Percentiles rank a stretch among this genome's conserved stretches.
These are phyloP conservation scores for Coemansia sp. DNA, from an alignment of 192 early-diverging fungal species.

Conservation along the genomic window DNA sequence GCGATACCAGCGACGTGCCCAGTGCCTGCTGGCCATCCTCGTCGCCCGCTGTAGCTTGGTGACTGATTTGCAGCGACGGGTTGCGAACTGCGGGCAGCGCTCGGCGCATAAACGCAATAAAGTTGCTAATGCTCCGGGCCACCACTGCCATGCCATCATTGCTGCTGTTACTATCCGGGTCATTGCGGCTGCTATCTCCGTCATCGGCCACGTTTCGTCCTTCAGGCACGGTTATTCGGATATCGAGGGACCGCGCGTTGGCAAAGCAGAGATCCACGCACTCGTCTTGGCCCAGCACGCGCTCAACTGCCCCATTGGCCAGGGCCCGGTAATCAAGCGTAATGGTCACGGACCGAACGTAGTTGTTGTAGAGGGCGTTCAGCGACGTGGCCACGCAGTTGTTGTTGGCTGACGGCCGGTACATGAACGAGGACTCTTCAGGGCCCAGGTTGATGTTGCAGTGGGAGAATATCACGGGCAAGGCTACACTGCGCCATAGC, in stretches of 20 bases:
- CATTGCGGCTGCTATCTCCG: no score
- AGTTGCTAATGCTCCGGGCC: not conserved
- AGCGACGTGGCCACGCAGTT: not conserved
- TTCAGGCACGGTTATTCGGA: no score
- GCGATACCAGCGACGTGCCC: not conserved
- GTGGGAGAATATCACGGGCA: not conserved
- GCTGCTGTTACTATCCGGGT: no score
- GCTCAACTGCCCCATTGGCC: not conserved
- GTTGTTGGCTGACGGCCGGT: not conserved
- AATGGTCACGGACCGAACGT: not conserved
- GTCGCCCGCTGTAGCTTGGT: not conserved
- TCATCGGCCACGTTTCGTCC: no score
- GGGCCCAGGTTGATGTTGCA: not conserved
- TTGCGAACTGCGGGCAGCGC: not conserved
- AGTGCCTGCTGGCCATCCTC: no score
- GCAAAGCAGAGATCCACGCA: no score
- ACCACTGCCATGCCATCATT: no score
- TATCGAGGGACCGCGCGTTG: no score
- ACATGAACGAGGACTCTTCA: not conserved
- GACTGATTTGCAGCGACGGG: not conserved
- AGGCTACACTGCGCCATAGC: not conserved
- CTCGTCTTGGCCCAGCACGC: not conserved
- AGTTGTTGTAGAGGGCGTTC: not conserved
- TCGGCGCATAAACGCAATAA: not conserved
- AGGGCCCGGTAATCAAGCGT: not conserved